Evolutionary conservation across 345 rosid species (phyloP).

Genomic region (Brassica juncea): DNA sequence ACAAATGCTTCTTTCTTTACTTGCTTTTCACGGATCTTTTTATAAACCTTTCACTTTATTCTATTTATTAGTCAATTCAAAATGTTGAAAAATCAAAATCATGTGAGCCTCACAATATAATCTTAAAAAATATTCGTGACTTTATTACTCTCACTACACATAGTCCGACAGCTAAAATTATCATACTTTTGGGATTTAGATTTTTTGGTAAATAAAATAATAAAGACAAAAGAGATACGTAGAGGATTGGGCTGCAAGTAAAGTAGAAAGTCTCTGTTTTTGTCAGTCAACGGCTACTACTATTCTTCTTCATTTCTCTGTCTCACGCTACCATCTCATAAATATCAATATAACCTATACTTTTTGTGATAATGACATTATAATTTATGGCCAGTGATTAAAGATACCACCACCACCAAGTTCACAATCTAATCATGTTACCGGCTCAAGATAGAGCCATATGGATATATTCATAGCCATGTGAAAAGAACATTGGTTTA

Average conservation of each 20-base stretch:
- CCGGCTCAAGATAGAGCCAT: not conserved
- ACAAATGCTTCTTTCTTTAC: not conserved
- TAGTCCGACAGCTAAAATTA: not conserved
- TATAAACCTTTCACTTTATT: not conserved
- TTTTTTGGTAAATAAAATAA: no score
- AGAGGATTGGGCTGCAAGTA: not conserved
- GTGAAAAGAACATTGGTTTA: not conserved
- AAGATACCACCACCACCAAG: not conserved
- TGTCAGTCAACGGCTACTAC: not conserved
- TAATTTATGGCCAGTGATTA: not conserved
- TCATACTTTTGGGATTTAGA: no score
- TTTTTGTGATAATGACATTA: not conserved
- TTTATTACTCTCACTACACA: no score
- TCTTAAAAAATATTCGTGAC: no score
- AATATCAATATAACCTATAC: not conserved
- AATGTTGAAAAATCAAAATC: constrained; percentile 6
- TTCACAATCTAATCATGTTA: not conserved
- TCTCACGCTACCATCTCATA: not conserved
- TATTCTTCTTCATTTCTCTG: not conserved
- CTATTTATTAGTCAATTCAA: not conserved
- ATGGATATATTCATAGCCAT: not conserved
- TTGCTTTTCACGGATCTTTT: not conserved
- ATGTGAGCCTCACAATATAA: not conserved
- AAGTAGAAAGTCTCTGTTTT: not conserved
- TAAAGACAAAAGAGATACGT: no score